Evolutionary conservation across 495 filamentous ascomycete genomes (phyloP), one percentile per base, ranked within the genome.

Genomic region (Sordaria brevicollis): DNA sequence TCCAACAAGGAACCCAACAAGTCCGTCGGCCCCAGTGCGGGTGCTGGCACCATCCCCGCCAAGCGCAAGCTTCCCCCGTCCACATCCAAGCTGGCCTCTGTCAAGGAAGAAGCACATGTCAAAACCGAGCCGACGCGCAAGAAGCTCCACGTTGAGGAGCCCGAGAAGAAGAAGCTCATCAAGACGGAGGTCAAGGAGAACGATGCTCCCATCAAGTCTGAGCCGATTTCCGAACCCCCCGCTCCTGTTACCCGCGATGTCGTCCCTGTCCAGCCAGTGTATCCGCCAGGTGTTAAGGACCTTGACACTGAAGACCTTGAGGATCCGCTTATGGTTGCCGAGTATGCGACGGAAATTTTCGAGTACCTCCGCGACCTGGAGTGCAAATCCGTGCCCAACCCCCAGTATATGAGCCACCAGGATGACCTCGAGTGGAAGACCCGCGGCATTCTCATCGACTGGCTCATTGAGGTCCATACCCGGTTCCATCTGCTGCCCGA

Each of bases 361-460:
- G 94, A 98, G 49, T 97, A 99, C 79, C 87, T 98, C 73, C 89
- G 88, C 73, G 89, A 95, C 69, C 87, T 99, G 10, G 95, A 99
- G 80, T 81, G 89, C 76, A 83, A 87, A 10, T 94, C 93, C 3
- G 83, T 92, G 74, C 92, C 96, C 49, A 98, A 98, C 80, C 89
- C 93, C 9, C 81, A 94, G 66, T 99, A 99, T 82, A 99, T 99
- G 85, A 87, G 91, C 5, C 90, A 93, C 77, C 95, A 99, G 77
- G 89, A 91, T 31, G 93, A 97, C 71, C 84, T 99, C 3, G 94
- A 97, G 80, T 99, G 95, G 95, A 95, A 97, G 84, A 97, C 97
- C 84, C 92, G 95, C 74, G 95, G 93, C 54, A 97, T 99, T 72
- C 89, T 99, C 68, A 89, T 98, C 69, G 96, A 99, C 84, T 99